Percentiles rank a stretch among this genome's conserved stretches.
phyloP scores from a whole-genome alignment of 2,329 filamentous ascomycete genomes.

The Penicillium brasilianum region DNA sequence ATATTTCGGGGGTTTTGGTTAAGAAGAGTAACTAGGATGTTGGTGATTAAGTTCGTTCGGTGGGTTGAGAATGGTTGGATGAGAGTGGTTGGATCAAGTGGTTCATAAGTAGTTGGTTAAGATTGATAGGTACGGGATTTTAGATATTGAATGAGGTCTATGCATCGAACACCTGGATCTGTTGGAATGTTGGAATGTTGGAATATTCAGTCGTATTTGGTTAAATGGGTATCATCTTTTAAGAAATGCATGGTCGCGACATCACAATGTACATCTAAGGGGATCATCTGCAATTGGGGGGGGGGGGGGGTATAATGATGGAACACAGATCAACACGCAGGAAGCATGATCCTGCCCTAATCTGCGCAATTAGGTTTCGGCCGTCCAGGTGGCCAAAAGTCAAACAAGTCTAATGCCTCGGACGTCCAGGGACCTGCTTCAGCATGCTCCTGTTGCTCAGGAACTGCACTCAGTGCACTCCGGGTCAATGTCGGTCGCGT shows the following conservation, averaged over 20 bases:
- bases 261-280: conserved; percentile 5
- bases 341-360: neutral
- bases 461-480: conserved; percentile 22
- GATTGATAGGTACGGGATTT: too few relatives aligned
- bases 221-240: too few relatives aligned
- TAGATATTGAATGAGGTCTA: too few relatives aligned
- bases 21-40: conserved; percentile 36
- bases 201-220: too few relatives aligned
- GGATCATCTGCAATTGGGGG: neutral
- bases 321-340: neutral
- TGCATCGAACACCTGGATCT: too few relatives aligned
- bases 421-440: conserved; percentile 50
- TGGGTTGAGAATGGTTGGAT: too few relatives aligned
- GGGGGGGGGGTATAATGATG: conserved; percentile 9
- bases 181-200: too few relatives aligned
- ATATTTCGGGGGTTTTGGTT: conserved; percentile 48
- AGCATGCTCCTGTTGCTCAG: conserved; percentile 23
- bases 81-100: too few relatives aligned
- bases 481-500: conserved; percentile 24
- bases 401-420: conserved; percentile 50
- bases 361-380: conserved; percentile 36
- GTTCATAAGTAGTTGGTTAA: too few relatives aligned
- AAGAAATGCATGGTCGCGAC: neutral
- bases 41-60: too few relatives aligned
- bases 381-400: conserved; percentile 49